phyloP scores from a whole-genome alignment of 2,329 filamentous ascomycete genomes.

The Pseudocercospora fijiensis region DNA sequence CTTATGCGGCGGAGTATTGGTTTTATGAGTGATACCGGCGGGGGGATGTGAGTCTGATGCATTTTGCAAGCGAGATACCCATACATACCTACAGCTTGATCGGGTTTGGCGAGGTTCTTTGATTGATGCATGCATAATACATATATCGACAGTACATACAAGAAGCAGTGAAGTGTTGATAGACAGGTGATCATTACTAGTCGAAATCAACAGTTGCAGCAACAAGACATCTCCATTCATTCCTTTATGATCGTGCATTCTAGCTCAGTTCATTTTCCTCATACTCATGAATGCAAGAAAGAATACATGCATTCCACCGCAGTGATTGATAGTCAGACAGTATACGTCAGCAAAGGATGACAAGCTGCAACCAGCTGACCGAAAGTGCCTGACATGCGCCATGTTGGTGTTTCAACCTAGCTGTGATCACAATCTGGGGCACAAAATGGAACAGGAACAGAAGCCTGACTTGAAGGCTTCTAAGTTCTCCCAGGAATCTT shows the following conservation, averaged over 20 bases:
- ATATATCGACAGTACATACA: background rate
- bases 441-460: too few relatives aligned
- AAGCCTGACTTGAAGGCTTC: too few relatives aligned
- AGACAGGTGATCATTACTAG: background rate
- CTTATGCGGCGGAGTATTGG: constrained; percentile 52
- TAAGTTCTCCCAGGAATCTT: too few relatives aligned
- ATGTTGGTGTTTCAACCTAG: background rate
- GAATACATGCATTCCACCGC: background rate
- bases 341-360: background rate
- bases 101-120: background rate
- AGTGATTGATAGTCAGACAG: background rate
- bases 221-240: background rate
- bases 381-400: background rate
- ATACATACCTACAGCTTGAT: background rate
- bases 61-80: background rate
- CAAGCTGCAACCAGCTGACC: background rate
- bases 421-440: too few relatives aligned
- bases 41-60: too few relatives aligned
- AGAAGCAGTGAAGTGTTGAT: background rate
- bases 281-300: background rate
- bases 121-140: background rate
- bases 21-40: constrained; percentile 41
- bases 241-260: background rate
- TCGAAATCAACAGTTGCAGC: too few relatives aligned
- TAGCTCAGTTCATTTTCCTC: background rate